These are phyloP conservation scores for Nadsonia starkeyi-henricii DNA, from an alignment of 1,139 yeast species.

Conservation along the genomic window DNA sequence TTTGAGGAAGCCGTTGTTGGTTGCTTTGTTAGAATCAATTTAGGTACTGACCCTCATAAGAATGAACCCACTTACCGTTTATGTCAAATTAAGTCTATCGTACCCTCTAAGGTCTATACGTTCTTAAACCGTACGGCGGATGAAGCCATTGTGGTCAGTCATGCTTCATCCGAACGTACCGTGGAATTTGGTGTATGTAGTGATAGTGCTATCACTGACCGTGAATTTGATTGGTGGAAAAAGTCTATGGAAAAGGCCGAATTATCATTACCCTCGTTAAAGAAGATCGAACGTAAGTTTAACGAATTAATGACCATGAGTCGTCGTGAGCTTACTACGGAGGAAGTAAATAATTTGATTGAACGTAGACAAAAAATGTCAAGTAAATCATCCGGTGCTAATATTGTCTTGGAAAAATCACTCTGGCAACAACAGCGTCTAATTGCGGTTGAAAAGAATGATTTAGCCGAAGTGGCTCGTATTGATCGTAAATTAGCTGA, in stretches of 20 bases:
- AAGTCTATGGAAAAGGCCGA: slow-evolving; percentile 46
- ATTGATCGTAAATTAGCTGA: slow-evolving; percentile 40
- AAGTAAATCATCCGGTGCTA: slow-evolving; percentile 47
- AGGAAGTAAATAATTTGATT: slow-evolving; percentile 70
- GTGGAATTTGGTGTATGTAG: slow-evolving; percentile 68
- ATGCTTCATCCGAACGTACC: slow-evolving; percentile 56
- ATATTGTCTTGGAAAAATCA: slow-evolving; percentile 67
- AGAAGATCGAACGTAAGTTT: slow-evolving; percentile 53
- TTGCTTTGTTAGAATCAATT: slow-evolving; percentile 68
- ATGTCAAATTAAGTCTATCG: slow-evolving; percentile 63
- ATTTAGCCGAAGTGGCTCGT: slow-evolving; percentile 36
- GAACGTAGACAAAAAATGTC: slow-evolving; percentile 52
- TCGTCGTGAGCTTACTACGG: slow-evolving; percentile 52
- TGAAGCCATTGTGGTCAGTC: slow-evolving; percentile 35
- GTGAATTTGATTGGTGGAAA: slow-evolving; percentile 62
- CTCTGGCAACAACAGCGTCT: slow-evolving; percentile 59
- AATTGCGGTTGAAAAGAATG: slow-evolving; percentile 58
- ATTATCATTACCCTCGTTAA: slow-evolving; percentile 46
- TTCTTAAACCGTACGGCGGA: slow-evolving; percentile 30
- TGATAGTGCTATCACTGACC: slow-evolving; percentile 53
- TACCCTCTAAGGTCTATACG: slow-evolving; percentile 41
- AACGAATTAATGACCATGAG: slow-evolving; percentile 49
- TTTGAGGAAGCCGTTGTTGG: slow-evolving; percentile 58
- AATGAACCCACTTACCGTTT: slow-evolving; percentile 63
- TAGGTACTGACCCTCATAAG: slow-evolving; percentile 54